Base-by-base conservation (phyloP, 768 basidiomycete species). In the Candolleomyces eurysporus region DNA sequence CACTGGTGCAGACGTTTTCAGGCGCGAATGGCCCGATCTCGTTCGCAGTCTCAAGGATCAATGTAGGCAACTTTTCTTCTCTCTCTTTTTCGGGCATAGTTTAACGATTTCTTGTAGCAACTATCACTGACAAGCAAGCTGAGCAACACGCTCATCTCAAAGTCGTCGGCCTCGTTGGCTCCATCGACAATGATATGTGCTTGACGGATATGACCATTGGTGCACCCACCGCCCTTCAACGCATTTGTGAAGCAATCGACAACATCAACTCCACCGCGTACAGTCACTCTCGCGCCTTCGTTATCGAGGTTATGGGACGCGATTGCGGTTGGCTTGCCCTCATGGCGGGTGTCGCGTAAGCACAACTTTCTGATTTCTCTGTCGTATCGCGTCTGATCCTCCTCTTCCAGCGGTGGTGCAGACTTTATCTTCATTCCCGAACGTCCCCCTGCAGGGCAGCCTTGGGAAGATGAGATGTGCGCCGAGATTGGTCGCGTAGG, bases 271-370 rank as follows among this genome's bases (percentile, higher is more conserved):
- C 95, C 5, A 98, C 97, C 8, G 97, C 97, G 7, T 84, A 84
- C 64, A 96, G 94, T 59, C 97, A 99, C 74, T 98, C 95, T 31
- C 85, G 97, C 60, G 97, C 97, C 0, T 99, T 99, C 73, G 96
- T 99, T 46, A 82, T 99, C 45, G 97, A 98, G 74, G 97, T 98
- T 57, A 99, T 98, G 97, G 97, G 97, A n/a, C 80, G 96, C 59
- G 93, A 98, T 72, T 98, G 97, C 74, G 97, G 97, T n/a, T 99
- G 97, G 97, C 80, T 98, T 17, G 95, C 97, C 2, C 79, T 98
- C 22, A 82, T 95, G 68, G 97, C 95, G 11, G 95, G 91, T 63
- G 90, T 98, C 54, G 92, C 91, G 89, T 91, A 68, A 61, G 85
- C 77, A 6, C 7, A 49, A 39, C 26, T 14, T 52, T 14, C 48